Base-by-base conservation (phyloP, 2,329 filamentous ascomycete species). In the Trichoderma polysporum region DNA sequence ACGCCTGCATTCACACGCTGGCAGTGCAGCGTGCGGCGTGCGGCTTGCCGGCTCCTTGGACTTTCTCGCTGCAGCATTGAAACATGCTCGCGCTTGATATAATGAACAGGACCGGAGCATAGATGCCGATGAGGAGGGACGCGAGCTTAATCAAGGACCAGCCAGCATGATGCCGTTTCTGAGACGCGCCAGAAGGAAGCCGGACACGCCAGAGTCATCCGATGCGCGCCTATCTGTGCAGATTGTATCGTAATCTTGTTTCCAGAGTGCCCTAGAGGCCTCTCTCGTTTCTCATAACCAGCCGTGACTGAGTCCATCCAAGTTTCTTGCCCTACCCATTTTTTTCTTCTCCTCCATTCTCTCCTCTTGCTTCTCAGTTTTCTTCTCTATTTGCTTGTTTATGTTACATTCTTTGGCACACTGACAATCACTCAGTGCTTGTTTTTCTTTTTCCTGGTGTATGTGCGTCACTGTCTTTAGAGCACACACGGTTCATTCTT, bases 1-100 rank as follows among this genome's bases (percentile, higher is more conserved):
- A 17, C n/a, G 64, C 25, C 47, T 49, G 56, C 64, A 58, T 66
- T 61, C 57, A 58, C 56, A 59, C 53, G 39, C 54, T 35, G 41
- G 33, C 62, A 49, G 50, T 65, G 62, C 57, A 62, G 37, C 12
- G 31, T 62, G 47, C 31, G 31, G 41, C 58, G n/a, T 35, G 39
- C 58, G 8, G 58, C 47, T 37, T 31, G 10, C 13, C 22, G 39
- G 8, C 25, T 25, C 35, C n/a, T 19, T 19, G 41, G 41, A 45
- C 4, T 19, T 19, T 22, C 15, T 35, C 33, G 1, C 49, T 12
- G 39, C 58, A 4, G 39, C 25, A 4, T 45, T 67, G 49, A 47
- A 60, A 66, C 56, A 4, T 31, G 37, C 50, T 54, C 50, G 19
- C 49, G 52, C 50, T 57, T n/a, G 58, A 67, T 56, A 45, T 49